Evolutionary conservation across 495 filamentous ascomycete genomes (phyloP), one percentile per base, ranked within the genome.

Genomic region (Melanomma pulvis-pyrius): DNA sequence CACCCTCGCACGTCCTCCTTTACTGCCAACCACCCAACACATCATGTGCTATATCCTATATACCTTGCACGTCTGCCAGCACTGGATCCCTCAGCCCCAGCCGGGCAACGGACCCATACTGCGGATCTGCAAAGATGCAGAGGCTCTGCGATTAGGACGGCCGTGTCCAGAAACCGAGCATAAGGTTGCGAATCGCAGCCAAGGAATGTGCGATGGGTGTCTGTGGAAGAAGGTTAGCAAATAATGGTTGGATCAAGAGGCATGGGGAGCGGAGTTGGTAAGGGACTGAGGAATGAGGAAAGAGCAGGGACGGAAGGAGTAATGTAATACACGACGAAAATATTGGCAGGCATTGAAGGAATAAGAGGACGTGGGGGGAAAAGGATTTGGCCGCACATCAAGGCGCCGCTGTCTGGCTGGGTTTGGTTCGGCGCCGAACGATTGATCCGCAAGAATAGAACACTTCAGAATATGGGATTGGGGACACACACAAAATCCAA

Each of bases 1-100:
- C 30, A 12, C 30, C 41, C 19, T 48, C 44, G 11, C n/a, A 24
- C 7, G 19, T 2, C 54, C 52, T 32, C 5, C 26, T 32, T 22
- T 22, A 4, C 54, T 30, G 17, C 17, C 21, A 1, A 17, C 28
- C 22, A 24, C 5, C 30, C 34, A 22, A 19, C 19, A 12, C 61
- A 24, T 41, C 44, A 68, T 68, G 65, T 68, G 65, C 53, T 63
- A 44, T 29, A 63, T 68, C 25, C 54, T 58, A 11, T 68, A 68
- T 19, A 68, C 65, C 22, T 50, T 68, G 6, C 53, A 68, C 32
- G 48, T 39, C 36, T 68, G 65, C 59, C 58, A 68, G 39, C 65
- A 68, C 65, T 68, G 65, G 65, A 59, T 68, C 3, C 29, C 65
- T 22, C 65, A 68, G 26, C 59, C 65, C 0, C 32, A 55, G 19